phyloP scores from a whole-genome alignment of 139 green algal genomes.

The Closterium sp. region DNA sequence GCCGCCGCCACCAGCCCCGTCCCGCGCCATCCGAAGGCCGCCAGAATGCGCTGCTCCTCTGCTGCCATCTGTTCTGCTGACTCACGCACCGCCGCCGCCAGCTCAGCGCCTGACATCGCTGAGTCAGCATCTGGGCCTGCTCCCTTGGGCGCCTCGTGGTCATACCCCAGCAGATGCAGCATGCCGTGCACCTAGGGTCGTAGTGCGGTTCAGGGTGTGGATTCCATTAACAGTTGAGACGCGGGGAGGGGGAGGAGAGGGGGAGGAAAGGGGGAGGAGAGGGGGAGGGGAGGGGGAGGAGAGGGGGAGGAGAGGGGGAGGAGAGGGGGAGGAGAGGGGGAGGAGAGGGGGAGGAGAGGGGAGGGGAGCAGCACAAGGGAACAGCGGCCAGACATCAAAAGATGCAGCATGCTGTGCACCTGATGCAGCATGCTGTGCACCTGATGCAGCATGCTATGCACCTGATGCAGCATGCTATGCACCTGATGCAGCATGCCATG shows the following conservation, averaged over 20 bases:
- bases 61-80: constrained; percentile 32
- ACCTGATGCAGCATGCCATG: no score
- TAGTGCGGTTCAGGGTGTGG: no score
- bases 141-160: neutral
- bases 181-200: constrained; percentile 69
- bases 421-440: no score
- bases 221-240: neutral
- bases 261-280: neutral
- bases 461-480: no score
- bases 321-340: constrained; percentile 1
- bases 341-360: neutral
- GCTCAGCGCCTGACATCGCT: neutral
- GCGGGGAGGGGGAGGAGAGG: neutral
- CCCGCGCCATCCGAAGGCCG: constrained; percentile 28
- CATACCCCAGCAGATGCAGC: constrained; percentile 85
- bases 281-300: neutral
- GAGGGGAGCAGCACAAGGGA: neutral
- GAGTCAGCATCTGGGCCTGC: neutral
- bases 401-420: neutral
- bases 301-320: neutral
- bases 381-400: neutral
- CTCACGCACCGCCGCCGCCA: constrained; percentile 57
- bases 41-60: constrained; percentile 44
- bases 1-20: constrained; percentile 10
- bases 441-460: no score